phyloP scores from a whole-genome alignment of 371 early-diverging fungal genomes.

The Mucor circinelloides region DNA sequence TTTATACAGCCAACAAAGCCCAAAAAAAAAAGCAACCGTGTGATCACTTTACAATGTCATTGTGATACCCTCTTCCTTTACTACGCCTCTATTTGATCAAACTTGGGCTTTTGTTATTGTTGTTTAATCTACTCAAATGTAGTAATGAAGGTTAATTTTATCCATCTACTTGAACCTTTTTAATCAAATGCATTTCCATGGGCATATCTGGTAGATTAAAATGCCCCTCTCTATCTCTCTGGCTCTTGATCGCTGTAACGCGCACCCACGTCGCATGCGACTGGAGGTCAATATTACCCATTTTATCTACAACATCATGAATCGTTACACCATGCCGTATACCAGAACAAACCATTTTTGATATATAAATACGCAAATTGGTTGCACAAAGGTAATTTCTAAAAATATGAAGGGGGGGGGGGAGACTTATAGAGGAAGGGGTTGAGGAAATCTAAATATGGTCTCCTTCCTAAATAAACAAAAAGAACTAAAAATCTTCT shows the following conservation, averaged over 20 bases:
- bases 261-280: too few relatives aligned
- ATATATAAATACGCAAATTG: background rate
- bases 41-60: background rate
- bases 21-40: background rate
- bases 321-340: background rate
- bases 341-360: background rate
- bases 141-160: background rate
- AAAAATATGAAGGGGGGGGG: slow-evolving; percentile 19
- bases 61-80: background rate
- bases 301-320: background rate
- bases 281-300: background rate
- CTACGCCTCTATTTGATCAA: background rate
- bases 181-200: background rate
- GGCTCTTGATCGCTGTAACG: too few relatives aligned
- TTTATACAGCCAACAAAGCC: background rate
- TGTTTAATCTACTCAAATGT: background rate
- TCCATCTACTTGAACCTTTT: background rate
- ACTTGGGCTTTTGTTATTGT: background rate
- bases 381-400: slow-evolving; percentile 4
- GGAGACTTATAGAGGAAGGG: background rate
- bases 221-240: background rate
- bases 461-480: slow-evolving; percentile 1
- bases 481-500: slow-evolving; percentile 8
- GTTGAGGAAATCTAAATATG: slow-evolving; percentile 16
- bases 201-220: background rate